Percentiles rank a stretch among this genome's conserved stretches.
Evolutionary conservation across 2,329 filamentous ascomycete genomes (phyloP).

Genomic region (Aaosphaeria pasadenensis): DNA sequence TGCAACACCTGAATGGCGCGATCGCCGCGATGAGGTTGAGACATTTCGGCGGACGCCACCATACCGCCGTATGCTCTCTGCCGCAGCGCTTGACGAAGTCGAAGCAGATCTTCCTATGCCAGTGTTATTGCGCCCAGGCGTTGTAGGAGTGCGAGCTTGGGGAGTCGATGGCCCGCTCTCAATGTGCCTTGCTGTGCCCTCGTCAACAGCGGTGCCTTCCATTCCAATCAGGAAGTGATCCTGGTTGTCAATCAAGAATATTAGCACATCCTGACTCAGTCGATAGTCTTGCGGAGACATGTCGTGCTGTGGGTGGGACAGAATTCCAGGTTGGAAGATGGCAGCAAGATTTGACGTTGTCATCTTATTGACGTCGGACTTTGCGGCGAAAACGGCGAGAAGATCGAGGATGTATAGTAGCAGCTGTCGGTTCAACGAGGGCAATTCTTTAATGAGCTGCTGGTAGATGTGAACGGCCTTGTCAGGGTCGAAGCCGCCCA

Average conservation of each 20-base stretch:
- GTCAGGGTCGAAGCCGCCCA: slow-evolving; percentile 70
- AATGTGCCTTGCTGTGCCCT: slow-evolving; percentile 65
- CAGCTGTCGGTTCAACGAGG: slow-evolving; percentile 87
- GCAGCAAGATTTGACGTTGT: slow-evolving; percentile 89
- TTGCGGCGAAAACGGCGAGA: slow-evolving; percentile 93
- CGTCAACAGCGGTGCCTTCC: slow-evolving; percentile 97
- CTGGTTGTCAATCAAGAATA: slow-evolving; percentile 97
- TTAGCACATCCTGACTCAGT: slow-evolving; percentile 92
- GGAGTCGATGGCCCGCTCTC: slow-evolving; percentile 64
- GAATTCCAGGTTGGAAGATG: slow-evolving; percentile 95
- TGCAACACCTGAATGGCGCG: slow-evolving; percentile 68
- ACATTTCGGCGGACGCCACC: slow-evolving; percentile 81
- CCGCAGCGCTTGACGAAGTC: slow-evolving; percentile 65
- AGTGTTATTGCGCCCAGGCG: slow-evolving; percentile 49
- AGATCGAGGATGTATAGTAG: slow-evolving; percentile 94
- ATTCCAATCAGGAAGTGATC: slow-evolving; percentile 98
- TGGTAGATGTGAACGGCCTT: slow-evolving; percentile 82
- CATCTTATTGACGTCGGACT: slow-evolving; percentile 96
- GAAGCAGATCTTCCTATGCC: slow-evolving; percentile 74
- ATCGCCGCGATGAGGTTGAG: slow-evolving; percentile 87
- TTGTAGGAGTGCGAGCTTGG: slow-evolving; percentile 49
- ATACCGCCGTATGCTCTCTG: slow-evolving; percentile 79
- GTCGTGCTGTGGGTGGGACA: slow-evolving; percentile 90
- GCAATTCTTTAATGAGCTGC: slow-evolving; percentile 84
- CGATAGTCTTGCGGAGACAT: slow-evolving; percentile 95